Evolutionary conservation across 2,329 filamentous ascomycete species (phyloP).

Genomic region (Catunica adiposa): DNA sequence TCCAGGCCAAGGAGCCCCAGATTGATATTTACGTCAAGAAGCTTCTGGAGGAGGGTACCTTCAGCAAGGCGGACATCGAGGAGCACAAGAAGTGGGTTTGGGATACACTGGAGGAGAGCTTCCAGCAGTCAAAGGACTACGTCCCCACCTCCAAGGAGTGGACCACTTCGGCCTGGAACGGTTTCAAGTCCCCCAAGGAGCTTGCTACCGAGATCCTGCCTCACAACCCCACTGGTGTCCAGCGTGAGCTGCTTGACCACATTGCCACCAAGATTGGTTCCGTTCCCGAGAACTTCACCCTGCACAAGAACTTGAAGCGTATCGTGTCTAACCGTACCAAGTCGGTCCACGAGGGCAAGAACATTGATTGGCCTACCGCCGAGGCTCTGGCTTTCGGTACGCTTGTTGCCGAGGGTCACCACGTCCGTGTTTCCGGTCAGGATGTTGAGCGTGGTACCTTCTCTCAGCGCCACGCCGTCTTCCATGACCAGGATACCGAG

Average conservation of each 20-base stretch:
- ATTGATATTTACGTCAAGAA: conserved; percentile 86
- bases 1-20: conserved; percentile 65
- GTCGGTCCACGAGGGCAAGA: conserved; percentile 77
- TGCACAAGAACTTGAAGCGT: conserved; percentile 94
- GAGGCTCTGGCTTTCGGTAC: conserved; percentile 91
- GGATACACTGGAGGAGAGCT: conserved; percentile 97
- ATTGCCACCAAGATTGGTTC: conserved; percentile 68
- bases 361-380: conserved; percentile 94
- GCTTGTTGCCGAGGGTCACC: conserved; percentile 81
- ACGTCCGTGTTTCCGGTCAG: conserved; percentile 94
- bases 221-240: conserved; percentile 74
- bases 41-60: conserved; percentile 79
- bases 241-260: conserved; percentile 54
- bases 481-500: conserved; percentile 95
- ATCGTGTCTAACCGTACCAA: conserved; percentile 82
- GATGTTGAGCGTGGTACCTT: conserved; percentile 99
- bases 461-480: conserved; percentile 90
- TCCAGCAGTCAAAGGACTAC: conserved; percentile 93
- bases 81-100: conserved; percentile 99
- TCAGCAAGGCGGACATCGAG: conserved; percentile 93
- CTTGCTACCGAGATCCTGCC: conserved; percentile 85
- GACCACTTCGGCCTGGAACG: conserved; percentile 97
- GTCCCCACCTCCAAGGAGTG: conserved; percentile 93
- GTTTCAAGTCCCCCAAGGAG: conserved; percentile 98
- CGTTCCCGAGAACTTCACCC: conserved; percentile 67